Evolutionary conservation across 257 asterid genomes (phyloP), one percentile per base, ranked within the genome.

Genomic region (Nicotiana benthamiana): DNA sequence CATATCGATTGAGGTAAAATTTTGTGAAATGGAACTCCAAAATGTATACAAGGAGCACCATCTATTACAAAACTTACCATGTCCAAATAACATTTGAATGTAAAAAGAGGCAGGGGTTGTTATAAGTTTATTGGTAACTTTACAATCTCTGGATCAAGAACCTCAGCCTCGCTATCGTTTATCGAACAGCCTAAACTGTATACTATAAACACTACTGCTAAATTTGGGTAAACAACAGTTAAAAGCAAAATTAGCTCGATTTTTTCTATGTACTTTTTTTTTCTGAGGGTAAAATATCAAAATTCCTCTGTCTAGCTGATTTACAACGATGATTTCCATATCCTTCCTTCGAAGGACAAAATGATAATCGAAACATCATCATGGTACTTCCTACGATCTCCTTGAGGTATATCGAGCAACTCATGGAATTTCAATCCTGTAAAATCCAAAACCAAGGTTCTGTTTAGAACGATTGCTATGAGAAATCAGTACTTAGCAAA

Each of bases 261-360:
- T 4, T 26, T 22, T 67, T 79, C 51, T 80, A 82, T 86, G 82
- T 81, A 64, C 83, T 51, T 80, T 27, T 72, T 54, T 34, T 60
- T 52, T 66, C 56, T 16, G 65, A 48, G 34, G 46, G 77, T 34
- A 79, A 46, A 27, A 11, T 40, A 22, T 54, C 46, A 63, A 79
- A 74, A 74, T 0, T 74, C 65, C 36, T 75, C 17, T 67, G 80
- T 65, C 74, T 82, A 60, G 84, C 64, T 81, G 68, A 36, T 79
- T 86, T 88, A 93, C 86, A 88, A 91, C 12, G 93, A 92, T 2
- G 97, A 95, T 9, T 92, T 91, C 99, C 99, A 95, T 83, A 95
- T 91, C 91, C 92, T 90, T 84, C 99, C 98, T 85, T 95, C 98
- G 80, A 95, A 91, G 2, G 99, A 95, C 46, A 95, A 92, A 64